Conservation (phyloP, 805 yeast species). For the Tetrapisispora fleetii region DNA sequence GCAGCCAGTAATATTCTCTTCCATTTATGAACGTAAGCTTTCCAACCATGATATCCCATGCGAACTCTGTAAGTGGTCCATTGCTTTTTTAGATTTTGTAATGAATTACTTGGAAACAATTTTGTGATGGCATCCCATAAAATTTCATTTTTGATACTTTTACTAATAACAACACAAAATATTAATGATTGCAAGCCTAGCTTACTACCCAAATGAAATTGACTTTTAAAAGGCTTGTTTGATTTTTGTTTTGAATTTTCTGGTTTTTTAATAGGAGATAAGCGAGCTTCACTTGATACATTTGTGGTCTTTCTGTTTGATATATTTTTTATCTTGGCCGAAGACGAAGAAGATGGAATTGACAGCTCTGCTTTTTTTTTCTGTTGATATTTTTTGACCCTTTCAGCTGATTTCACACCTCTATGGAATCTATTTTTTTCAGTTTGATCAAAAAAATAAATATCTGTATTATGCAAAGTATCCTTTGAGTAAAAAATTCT, state of each 20-base stretch:
- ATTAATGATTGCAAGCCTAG: slow-evolving; percentile 46
- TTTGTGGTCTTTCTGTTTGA: slow-evolving; percentile 2
- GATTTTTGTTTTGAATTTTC: not conserved
- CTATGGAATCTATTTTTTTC: slow-evolving; percentile 24
- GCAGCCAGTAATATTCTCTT: slow-evolving; percentile 52
- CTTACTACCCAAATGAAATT: slow-evolving; percentile 26
- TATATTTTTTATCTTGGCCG: not conserved
- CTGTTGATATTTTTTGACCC: slow-evolving; percentile 23
- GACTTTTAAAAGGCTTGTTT: not conserved
- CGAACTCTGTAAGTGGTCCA: slow-evolving; percentile 57
- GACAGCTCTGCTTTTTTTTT: slow-evolving; percentile 1
- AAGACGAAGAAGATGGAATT: not conserved
- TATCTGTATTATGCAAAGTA: slow-evolving; percentile 24
- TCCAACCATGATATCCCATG: slow-evolving; percentile 49
- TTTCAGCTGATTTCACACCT: slow-evolving; percentile 24
- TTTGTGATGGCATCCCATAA: slow-evolving; percentile 55
- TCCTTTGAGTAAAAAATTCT: slow-evolving; percentile 18
- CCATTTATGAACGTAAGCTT: slow-evolving; percentile 48
- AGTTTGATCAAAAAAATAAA: slow-evolving; percentile 27
- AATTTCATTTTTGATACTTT: slow-evolving; percentile 50
- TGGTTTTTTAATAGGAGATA: not conserved
- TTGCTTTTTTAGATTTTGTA: slow-evolving; percentile 42
- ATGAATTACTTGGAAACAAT: slow-evolving; percentile 34
- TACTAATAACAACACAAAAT: slow-evolving; percentile 57
- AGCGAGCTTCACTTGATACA: not conserved